These are phyloP conservation scores for Trichocladium antarcticum DNA, from an alignment of 495 filamentous ascomycete species.

Conservation along the genomic window DNA sequence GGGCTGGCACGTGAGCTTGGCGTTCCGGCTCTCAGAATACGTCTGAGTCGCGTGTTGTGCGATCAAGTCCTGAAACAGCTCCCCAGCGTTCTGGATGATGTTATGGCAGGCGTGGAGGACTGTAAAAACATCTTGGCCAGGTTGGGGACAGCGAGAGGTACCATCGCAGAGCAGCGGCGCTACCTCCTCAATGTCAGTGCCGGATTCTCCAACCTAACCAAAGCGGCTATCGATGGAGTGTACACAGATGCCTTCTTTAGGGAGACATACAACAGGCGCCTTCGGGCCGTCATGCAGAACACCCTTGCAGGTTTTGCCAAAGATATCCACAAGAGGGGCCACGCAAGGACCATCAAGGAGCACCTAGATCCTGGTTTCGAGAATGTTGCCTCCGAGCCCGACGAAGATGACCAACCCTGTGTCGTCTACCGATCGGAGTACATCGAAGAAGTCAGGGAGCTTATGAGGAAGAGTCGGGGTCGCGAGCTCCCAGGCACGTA, in stretches of 20 bases:
- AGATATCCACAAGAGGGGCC: neutral
- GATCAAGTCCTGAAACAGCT: constrained; percentile 1
- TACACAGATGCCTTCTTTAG: neutral
- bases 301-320: neutral
- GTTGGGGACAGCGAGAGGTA: neutral
- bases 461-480: neutral
- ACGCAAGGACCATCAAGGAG: neutral
- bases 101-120: neutral
- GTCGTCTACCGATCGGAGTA: neutral
- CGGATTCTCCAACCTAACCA: neutral
- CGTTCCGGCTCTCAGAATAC: neutral
- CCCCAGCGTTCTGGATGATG: neutral
- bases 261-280: neutral
- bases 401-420: neutral
- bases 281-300: constrained; percentile 3
- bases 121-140: neutral
- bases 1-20: constrained; percentile 47
- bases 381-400: too few relatives aligned
- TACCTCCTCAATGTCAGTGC: constrained; percentile 1
- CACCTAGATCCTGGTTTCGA: neutral
- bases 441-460: neutral
- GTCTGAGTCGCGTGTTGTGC: neutral
- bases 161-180: neutral
- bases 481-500: constrained; percentile 5
- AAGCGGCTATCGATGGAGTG: neutral